Evolutionary conservation across 257 asterid genomes (phyloP).

Genomic region (Fraxinus americana): DNA sequence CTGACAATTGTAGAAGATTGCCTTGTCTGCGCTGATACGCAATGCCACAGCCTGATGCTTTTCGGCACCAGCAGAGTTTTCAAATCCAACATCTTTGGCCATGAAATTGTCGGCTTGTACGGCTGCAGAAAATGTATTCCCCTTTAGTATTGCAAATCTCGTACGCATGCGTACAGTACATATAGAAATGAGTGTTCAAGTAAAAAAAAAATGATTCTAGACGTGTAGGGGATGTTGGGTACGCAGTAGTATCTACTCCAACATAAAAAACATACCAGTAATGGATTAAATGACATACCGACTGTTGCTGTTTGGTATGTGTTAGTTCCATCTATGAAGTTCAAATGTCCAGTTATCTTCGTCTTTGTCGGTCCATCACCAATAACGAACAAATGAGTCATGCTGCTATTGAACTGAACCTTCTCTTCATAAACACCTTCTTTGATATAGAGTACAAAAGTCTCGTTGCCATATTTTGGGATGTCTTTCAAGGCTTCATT

Average conservation of each 20-base stretch:
- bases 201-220: too few species aligned
- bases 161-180: not conserved
- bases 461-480: conserved; percentile 31
- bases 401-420: conserved; percentile 27
- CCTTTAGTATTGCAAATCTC: not conserved
- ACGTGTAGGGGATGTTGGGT: too few species aligned
- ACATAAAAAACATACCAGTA: too few species aligned
- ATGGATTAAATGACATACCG: conserved; percentile 33
- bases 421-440: conserved; percentile 57
- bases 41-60: conserved; percentile 77
- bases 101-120: conserved; percentile 71
- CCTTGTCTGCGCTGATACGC: conserved; percentile 69
- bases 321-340: conserved; percentile 42
- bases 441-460: conserved; percentile 54
- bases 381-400: conserved; percentile 38
- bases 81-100: conserved; percentile 63
- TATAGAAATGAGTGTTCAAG: not conserved
- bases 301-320: conserved; percentile 59
- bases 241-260: not conserved
- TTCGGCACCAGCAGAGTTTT: conserved; percentile 67
- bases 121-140: conserved; percentile 35
- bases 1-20: conserved; percentile 69
- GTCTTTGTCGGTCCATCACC: conserved; percentile 76
- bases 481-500: conserved; percentile 51
- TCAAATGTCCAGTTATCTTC: conserved; percentile 48